Conservation (phyloP, 352 stramenopile genomes). For the Globisporangium mamillatum region DNA sequence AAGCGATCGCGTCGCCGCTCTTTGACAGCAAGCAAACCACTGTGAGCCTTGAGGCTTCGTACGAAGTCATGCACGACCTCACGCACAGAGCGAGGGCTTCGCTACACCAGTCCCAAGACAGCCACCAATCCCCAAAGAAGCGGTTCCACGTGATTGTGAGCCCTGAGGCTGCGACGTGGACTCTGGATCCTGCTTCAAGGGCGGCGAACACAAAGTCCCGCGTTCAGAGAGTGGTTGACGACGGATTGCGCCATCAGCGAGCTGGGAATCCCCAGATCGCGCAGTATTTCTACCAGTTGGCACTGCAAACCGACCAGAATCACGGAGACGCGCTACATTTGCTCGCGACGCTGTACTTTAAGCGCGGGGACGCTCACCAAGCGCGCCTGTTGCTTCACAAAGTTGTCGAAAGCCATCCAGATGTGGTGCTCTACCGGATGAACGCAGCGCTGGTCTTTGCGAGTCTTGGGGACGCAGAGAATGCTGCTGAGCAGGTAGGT, state of each 20-base stretch:
- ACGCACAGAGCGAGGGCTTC: conserved; percentile 21
- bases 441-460: conserved; percentile 6
- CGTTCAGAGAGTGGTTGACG: conserved; percentile 18
- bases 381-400: conserved; percentile 22
- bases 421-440: conserved; percentile 32
- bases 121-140: not conserved
- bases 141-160: conserved; percentile 48
- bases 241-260: conserved; percentile 33
- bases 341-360: conserved; percentile 33
- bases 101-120: not conserved
- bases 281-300: conserved; percentile 31
- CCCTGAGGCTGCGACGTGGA: conserved; percentile 8
- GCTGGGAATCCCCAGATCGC: conserved; percentile 21
- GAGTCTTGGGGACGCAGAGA: not conserved
- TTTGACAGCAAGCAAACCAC: conserved; percentile 71
- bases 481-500: conserved; percentile 14
- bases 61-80: conserved; percentile 65
- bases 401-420: conserved; percentile 20
- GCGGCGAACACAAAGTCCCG: conserved; percentile 10
- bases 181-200: not conserved
- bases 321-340: conserved; percentile 45
- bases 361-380: conserved; percentile 14
- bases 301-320: conserved; percentile 6
- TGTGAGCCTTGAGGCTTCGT: conserved; percentile 63
- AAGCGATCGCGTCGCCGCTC: conserved; percentile 44